phyloP scores from a whole-genome alignment of 495 filamentous ascomycete genomes.

The Penicillium cosmopolitanum region DNA sequence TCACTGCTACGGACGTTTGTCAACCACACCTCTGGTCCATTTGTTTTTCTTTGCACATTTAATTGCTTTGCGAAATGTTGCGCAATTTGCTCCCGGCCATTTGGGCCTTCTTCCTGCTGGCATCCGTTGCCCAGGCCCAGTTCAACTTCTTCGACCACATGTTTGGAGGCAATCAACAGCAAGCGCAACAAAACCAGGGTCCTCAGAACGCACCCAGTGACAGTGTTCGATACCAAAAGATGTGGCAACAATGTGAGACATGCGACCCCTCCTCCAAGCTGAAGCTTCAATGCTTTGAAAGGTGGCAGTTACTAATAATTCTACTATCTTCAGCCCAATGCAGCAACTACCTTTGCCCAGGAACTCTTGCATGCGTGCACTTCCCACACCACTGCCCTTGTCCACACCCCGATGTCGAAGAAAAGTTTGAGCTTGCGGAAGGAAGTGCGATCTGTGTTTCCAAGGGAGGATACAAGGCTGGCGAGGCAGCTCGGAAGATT shows the following conservation, averaged over 20 bases:
- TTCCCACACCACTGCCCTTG: constrained; percentile 96
- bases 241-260: constrained; percentile 64
- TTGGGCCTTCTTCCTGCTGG: constrained; percentile 52
- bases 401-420: constrained; percentile 75
- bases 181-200: constrained; percentile 64
- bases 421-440: constrained; percentile 86
- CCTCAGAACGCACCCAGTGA: constrained; percentile 80
- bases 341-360: constrained; percentile 89
- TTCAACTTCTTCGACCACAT: constrained; percentile 92
- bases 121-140: constrained; percentile 61
- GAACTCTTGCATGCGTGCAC: constrained; percentile 85
- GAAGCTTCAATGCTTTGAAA: not conserved
- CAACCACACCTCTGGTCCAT: not conserved
- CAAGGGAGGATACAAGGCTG: constrained; percentile 77
- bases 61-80: constrained; percentile 30
- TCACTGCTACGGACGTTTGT: not conserved
- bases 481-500: constrained; percentile 75
- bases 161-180: constrained; percentile 62
- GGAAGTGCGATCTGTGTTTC: constrained; percentile 80
- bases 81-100: constrained; percentile 30
- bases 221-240: constrained; percentile 71
- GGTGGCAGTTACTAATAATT: not conserved
- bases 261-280: not conserved
- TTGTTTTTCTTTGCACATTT: not conserved
- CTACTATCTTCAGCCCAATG: constrained; percentile 60